Evolutionary conservation across 2,329 filamentous ascomycete species (phyloP).

Genomic region (Ophiostoma sp.): DNA sequence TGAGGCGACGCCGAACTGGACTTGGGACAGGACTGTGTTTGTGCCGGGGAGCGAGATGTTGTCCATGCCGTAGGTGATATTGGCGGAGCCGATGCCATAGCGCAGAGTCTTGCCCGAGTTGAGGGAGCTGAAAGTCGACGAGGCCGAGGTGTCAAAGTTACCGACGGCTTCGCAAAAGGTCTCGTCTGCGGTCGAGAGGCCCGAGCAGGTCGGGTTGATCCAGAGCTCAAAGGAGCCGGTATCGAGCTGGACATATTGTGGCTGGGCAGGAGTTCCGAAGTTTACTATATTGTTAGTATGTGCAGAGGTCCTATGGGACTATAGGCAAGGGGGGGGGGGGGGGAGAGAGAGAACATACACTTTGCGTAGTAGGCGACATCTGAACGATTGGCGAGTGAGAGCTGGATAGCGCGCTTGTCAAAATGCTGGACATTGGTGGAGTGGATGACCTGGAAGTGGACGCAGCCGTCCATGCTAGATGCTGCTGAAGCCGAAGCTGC

Average conservation of each 20-base stretch:
- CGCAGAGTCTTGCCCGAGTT: constrained; percentile 39
- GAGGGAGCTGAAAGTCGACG: constrained; percentile 26
- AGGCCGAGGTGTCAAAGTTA: constrained; percentile 38
- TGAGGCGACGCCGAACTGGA: constrained; percentile 63
- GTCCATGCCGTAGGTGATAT: constrained; percentile 48
- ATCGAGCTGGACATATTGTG: constrained; percentile 52
- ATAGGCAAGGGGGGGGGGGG: too few relatives aligned
- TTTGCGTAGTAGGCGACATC: constrained; percentile 52
- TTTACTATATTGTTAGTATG: constrained; percentile 35
- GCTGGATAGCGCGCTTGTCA: constrained; percentile 40
- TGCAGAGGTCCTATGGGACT: neutral
- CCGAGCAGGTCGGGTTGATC: constrained; percentile 35
- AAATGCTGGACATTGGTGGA: constrained; percentile 41
- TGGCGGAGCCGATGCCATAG: constrained; percentile 50
- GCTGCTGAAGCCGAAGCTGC: neutral
- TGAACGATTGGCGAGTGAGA: constrained; percentile 46
- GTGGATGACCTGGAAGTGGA: constrained; percentile 42
- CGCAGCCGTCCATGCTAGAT: constrained; percentile 28
- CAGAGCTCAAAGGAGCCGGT: constrained; percentile 58
- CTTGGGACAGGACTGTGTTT: constrained; percentile 41
- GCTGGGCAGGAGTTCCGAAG: constrained; percentile 51
- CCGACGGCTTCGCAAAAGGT: constrained; percentile 34
- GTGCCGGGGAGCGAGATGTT: constrained; percentile 41
- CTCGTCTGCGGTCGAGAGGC: constrained; percentile 17
- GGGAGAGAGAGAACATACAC: constrained; percentile 31